These are phyloP conservation scores for Thozetella sp. DNA, from an alignment of 495 filamentous ascomycete genomes.

Conservation along the genomic window DNA sequence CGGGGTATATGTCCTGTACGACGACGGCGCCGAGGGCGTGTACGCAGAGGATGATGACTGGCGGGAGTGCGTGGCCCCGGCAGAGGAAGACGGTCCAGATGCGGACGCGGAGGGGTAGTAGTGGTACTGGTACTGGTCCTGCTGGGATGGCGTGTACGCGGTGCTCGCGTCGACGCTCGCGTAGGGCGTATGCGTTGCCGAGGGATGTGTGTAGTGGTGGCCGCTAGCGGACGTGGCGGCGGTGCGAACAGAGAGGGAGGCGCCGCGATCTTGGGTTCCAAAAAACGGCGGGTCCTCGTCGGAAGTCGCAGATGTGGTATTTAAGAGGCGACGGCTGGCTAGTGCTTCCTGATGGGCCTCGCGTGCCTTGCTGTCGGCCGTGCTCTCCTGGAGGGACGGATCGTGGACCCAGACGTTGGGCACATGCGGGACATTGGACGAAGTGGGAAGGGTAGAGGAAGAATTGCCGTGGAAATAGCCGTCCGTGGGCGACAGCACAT, in stretches of 20 bases:
- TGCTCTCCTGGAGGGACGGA: slow-evolving; percentile 31
- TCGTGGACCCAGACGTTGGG: slow-evolving; percentile 44
- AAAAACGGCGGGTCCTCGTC: neutral
- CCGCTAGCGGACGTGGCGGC: neutral
- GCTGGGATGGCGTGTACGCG: slow-evolving; percentile 2
- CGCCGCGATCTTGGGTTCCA: neutral
- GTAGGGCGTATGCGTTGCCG: neutral
- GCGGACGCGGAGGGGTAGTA: neutral
- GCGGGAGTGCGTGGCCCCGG: slow-evolving; percentile 18
- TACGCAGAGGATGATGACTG: slow-evolving; percentile 17
- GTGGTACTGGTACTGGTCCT: slow-evolving; percentile 4
- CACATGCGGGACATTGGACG: slow-evolving; percentile 35
- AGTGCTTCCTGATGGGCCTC: slow-evolving; percentile 35
- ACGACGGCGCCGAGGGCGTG: slow-evolving; percentile 15
- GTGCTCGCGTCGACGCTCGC: neutral
- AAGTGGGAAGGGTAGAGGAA: slow-evolving; percentile 11
- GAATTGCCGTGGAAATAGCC: slow-evolving; percentile 36
- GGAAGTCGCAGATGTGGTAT: neutral
- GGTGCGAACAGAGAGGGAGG: too few relatives aligned
- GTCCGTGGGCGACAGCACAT: slow-evolving; percentile 39
- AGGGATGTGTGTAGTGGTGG: slow-evolving; percentile 8
- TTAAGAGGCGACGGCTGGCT: slow-evolving; percentile 3
- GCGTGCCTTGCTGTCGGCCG: slow-evolving; percentile 37
- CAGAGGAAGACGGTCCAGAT: slow-evolving; percentile 3
- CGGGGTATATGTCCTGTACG: slow-evolving; percentile 22